Evolutionary conservation across 2,329 filamentous ascomycete genomes (phyloP).

Genomic region (Hortaea werneckii): DNA sequence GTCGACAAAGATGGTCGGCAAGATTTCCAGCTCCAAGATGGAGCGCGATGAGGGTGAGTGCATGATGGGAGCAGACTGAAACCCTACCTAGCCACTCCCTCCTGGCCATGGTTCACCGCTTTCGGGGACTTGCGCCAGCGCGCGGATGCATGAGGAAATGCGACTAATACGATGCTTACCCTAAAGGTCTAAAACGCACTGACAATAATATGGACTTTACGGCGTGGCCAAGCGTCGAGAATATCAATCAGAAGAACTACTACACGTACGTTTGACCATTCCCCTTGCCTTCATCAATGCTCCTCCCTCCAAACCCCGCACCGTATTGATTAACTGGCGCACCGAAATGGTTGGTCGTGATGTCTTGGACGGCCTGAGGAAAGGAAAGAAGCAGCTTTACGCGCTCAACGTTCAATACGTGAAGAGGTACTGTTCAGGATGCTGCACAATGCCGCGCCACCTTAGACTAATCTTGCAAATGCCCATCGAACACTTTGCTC

Average conservation of each 20-base stretch:
- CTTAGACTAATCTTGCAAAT: neutral
- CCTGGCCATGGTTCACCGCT: neutral
- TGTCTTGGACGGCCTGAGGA: slow-evolving; percentile 21
- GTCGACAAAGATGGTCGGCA: slow-evolving; percentile 47
- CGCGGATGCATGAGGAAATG: slow-evolving; percentile 1
- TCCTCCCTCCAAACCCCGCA: neutral
- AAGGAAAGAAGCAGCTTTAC: slow-evolving; percentile 25
- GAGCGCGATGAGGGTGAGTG: slow-evolving; percentile 48
- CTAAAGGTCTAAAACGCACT: slow-evolving; percentile 77
- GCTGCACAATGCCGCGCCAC: neutral
- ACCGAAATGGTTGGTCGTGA: slow-evolving; percentile 21
- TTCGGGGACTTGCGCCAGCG: neutral
- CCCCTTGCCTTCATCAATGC: neutral
- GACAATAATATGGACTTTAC: slow-evolving; percentile 97
- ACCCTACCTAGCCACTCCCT: neutral
- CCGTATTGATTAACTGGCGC: neutral
- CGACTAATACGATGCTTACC: neutral
- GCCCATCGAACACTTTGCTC: neutral
- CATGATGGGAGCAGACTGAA: slow-evolving; percentile 1
- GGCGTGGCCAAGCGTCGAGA: slow-evolving; percentile 81
- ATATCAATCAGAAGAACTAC: slow-evolving; percentile 98
- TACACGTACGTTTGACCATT: slow-evolving; percentile 60
- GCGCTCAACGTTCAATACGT: slow-evolving; percentile 26
- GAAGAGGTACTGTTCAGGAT: slow-evolving; percentile 16
- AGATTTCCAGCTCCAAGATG: slow-evolving; percentile 54